Base-by-base conservation (phyloP, 257 asterid genomes). In the Nicotiana undulata region DNA sequence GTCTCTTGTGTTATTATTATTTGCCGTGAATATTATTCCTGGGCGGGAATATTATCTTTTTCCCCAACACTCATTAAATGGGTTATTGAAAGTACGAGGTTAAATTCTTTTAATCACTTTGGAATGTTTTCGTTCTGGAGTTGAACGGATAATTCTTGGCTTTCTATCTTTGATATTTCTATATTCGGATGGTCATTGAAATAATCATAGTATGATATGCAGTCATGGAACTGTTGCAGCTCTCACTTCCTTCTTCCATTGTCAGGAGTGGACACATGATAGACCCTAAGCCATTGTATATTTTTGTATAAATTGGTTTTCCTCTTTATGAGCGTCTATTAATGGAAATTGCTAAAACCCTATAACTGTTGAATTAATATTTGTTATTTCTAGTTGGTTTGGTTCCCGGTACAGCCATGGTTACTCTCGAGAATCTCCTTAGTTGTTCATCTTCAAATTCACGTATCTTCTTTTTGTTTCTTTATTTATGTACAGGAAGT, bases 401-500 rank as follows among this genome's bases (percentile, higher is more conserved):
- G 16, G 9, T 34, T 37, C n/a, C 18, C n/a, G 29, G 34, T 34
- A 13, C n/a, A 53, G 20, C 59, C 59, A 53, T 16, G 8, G 59
- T 16, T 53, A 34, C 67, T 75, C 64, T 82, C 8, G 17, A 32
- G 75, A 70, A 53, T 75, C 58, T 76, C 84, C 76, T 40, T 31
- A 55, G 63, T 55, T 83, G 29, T 22, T 68, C 65, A 55, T 75
- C 84, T 31, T 81, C 15, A 52, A 56, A 58, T 79, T 77, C 51
- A 75, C 34, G 56, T 52, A 77, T 49, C 28, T 63, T 58, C 70
- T 58, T 77, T 74, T n/a, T 58, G 28, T 53, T 28, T 81, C 28
- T 26, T 26, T 26, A 26, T 26, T 26, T 26, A 26, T 26, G 28
- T 26, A 26, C 88, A 96, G 99, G 99, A 81, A 94, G n/a, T n/a